phyloP scores from a whole-genome alignment of 2,329 filamentous ascomycete species.

The Pseudogymnoascus sp. region DNA sequence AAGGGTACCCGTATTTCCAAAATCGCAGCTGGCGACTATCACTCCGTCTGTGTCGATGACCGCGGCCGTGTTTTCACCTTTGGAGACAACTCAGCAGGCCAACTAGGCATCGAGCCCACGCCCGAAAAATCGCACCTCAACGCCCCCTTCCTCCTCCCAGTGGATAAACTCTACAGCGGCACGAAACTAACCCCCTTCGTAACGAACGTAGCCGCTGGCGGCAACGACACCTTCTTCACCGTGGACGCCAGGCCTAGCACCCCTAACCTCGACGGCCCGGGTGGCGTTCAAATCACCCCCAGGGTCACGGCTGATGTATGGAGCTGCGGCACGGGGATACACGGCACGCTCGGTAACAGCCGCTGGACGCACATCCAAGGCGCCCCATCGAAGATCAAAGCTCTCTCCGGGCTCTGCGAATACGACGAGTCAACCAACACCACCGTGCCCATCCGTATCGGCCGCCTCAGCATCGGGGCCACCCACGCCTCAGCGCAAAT shows the following conservation, averaged over 20 bases:
- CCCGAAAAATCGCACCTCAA: slow-evolving; percentile 55
- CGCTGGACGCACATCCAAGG: slow-evolving; percentile 82
- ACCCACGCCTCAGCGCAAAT: slow-evolving; percentile 78
- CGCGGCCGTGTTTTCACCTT: slow-evolving; percentile 75
- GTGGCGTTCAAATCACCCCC: slow-evolving; percentile 18
- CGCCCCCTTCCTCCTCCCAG: slow-evolving; percentile 60
- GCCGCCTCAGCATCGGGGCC: slow-evolving; percentile 63
- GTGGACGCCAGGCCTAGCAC: slow-evolving; percentile 55
- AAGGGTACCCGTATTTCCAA: slow-evolving; percentile 61
- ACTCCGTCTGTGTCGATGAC: slow-evolving; percentile 71
- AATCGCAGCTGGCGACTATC: slow-evolving; percentile 78
- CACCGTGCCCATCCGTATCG: slow-evolving; percentile 69
- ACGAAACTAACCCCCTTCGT: slow-evolving; percentile 56
- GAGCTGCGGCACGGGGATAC: slow-evolving; percentile 79
- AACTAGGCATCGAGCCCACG: slow-evolving; percentile 72
- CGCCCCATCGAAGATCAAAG: slow-evolving; percentile 70
- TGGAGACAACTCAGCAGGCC: slow-evolving; percentile 86
- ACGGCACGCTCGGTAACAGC: slow-evolving; percentile 73
- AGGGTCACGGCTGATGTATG: slow-evolving; percentile 68
- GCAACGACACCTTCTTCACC: slow-evolving; percentile 78
- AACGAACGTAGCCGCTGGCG: slow-evolving; percentile 75
- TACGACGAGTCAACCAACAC: slow-evolving; percentile 66
- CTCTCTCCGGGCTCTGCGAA: slow-evolving; percentile 75
- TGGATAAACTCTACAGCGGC: slow-evolving; percentile 63
- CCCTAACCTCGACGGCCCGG: slow-evolving; percentile 30